Base-by-base conservation (phyloP, 345 rosid species). In the Microthlaspi erraticum region DNA sequence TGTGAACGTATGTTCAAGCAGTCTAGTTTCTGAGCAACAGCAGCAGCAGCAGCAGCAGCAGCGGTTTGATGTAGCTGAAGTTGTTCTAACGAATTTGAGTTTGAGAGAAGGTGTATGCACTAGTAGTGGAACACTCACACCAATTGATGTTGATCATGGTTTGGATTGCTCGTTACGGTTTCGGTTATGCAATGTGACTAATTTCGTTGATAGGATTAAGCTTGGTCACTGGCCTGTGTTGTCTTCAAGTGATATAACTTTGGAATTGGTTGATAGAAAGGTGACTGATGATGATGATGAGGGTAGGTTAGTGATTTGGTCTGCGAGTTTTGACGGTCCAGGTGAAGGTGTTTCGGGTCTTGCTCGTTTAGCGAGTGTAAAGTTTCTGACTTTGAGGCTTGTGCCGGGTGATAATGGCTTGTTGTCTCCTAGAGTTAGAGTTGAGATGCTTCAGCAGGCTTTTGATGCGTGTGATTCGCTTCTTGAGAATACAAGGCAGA, bases 211-310 rank as follows among this genome's bases (percentile, higher is more conserved):
- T 81, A 88, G 93, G 74, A 91, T 94, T 46, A 89, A 84, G 81
- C 80, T 93, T 44, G 98, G 93, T 60, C 95, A 89, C 74, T 89
- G 95, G 91, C 97, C 96, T 52, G 81, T 84, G 19, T 74, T 94
- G 56, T 83, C 95, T 33, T 82, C 83, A 5, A 76, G 76, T 71
- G 85, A 85, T 73, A 45, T 88, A 41, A 79, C 81, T 42, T 57
- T 91, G 73, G 99, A 94, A 73, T 75, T 91, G 38, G 65, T 82
- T 16, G 83, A 84, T 73, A 71, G 73, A 69, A 60, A 62, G 42
- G 54, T 32, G 29, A n/a, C 20, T 31, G 79, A 69, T 26, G 79
- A 69, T 26, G 79, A 69, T 71, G 81, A 77, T 61, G 85, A 83
- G 63, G 66, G 19, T 10, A 77, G 65, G 29, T 71, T 67, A 2